phyloP scores from a whole-genome alignment of 441 rosid species.

The Eutrema salsugineum region DNA sequence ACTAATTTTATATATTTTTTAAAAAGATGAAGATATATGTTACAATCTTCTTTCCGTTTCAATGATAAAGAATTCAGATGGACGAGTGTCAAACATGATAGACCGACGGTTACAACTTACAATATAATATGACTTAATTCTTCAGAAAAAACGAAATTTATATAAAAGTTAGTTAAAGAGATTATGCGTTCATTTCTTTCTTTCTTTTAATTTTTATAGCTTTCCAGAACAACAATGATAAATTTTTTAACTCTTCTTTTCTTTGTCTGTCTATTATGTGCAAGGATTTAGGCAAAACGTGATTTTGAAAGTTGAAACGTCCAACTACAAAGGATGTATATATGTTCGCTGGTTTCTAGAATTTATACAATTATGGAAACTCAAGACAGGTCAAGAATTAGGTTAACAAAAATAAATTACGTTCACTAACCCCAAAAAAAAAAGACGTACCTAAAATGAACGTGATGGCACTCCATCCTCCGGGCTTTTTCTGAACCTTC shows the following conservation, averaged over 20 bases:
- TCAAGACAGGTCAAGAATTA: not conserved
- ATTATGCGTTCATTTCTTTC: not conserved
- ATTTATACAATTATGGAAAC: not conserved
- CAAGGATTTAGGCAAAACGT: not conserved
- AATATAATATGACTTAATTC: not conserved
- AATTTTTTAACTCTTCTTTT: not conserved
- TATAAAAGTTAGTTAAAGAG: not conserved
- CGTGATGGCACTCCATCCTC: conserved; percentile 88
- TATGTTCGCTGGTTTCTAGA: not conserved
- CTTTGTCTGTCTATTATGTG: not conserved
- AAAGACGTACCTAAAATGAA: conserved; percentile 60
- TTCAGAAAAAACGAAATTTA: not conserved
- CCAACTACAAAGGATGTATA: not conserved
- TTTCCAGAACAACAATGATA: not conserved
- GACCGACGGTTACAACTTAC: conserved; percentile 20
- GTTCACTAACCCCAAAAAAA: not conserved
- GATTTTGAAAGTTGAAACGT: conserved; percentile 8
- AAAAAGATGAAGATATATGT: not conserved
- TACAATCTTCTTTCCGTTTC: not conserved
- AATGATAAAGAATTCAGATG: not conserved
- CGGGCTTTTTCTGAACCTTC: conserved; percentile 40
- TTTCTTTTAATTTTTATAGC: no score
- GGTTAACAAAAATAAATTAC: not conserved
- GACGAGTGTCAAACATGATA: conserved; percentile 7
- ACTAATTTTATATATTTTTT: not conserved